A percentile compares a stretch with the other conserved stretches of the same genome.
These are phyloP conservation scores for Ephemerocybe angulata DNA, from an alignment of 768 basidiomycete species.

Conservation along the genomic window DNA sequence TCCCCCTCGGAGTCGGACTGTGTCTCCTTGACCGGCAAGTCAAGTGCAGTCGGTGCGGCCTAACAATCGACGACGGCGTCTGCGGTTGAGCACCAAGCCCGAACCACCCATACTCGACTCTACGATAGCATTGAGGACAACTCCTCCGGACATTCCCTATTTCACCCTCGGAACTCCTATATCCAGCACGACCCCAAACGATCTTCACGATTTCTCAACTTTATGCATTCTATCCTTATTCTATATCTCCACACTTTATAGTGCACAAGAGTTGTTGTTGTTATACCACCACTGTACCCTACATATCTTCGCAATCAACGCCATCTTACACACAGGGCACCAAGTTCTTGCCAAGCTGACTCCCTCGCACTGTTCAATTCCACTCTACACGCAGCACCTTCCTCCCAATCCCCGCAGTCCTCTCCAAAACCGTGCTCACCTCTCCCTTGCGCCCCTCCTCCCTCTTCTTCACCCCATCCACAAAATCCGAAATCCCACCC, in stretches of 20 bases:
- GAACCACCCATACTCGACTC: background rate
- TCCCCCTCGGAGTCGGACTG: conserved; percentile 75
- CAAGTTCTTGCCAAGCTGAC: no score
- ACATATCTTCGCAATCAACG: no score
- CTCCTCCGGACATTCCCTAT: background rate
- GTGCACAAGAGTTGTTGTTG: no score
- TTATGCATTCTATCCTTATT: no score
- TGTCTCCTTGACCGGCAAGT: conserved; percentile 75
- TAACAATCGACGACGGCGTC: conserved; percentile 39
- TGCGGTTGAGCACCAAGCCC: conserved; percentile 28
- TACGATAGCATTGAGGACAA: background rate
- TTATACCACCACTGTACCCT: no score
- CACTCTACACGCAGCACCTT: conserved; percentile 7
- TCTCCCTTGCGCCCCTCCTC: conserved; percentile 24
- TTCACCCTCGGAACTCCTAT: background rate
- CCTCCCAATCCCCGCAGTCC: conserved; percentile 3
- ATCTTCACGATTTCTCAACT: no score
- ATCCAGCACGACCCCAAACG: no score
- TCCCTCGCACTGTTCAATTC: conserved; percentile 1
- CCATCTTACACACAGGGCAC: no score
- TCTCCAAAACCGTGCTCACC: conserved; percentile 6
- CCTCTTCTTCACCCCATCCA: conserved; percentile 54
- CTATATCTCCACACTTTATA: no score
- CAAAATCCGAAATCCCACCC: conserved; percentile 72
- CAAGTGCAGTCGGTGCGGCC: conserved; percentile 53